A percentile compares a stretch with the other conserved stretches of the same genome.
Evolutionary conservation across 2,329 filamentous ascomycete genomes (phyloP).

Genomic region (Fusarium haematococcum): DNA sequence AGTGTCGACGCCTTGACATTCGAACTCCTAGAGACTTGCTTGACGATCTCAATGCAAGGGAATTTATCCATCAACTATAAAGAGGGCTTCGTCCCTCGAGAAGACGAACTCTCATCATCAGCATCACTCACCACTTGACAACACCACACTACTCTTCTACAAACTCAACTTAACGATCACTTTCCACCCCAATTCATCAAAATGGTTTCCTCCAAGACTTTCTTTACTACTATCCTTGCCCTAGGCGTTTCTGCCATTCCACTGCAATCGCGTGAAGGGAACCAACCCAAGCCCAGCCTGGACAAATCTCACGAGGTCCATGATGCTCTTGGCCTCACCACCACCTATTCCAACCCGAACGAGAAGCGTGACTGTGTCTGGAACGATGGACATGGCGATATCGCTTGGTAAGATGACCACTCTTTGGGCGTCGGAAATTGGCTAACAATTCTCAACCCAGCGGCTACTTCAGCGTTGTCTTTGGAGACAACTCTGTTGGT

Average conservation of each 20-base stretch:
- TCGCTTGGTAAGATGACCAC: not conserved
- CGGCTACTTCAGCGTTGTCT: slow-evolving; percentile 1
- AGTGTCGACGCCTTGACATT: rapidly evolving
- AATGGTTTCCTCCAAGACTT: not conserved
- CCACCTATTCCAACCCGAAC: not conserved
- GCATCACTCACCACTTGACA: not conserved
- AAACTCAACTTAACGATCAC: not conserved
- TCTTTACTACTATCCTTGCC: not conserved
- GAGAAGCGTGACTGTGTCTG: not conserved
- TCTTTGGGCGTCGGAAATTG: too few species aligned
- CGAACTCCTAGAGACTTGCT: not conserved
- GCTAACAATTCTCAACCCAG: not conserved
- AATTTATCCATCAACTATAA: not conserved
- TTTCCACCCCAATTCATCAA: not conserved
- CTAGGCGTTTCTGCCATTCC: not conserved
- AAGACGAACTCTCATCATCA: not conserved
- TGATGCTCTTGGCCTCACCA: not conserved
- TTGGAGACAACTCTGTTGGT: not conserved
- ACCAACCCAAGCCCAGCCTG: not conserved
- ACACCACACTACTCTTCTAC: not conserved
- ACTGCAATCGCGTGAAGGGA: not conserved
- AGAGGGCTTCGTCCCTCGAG: not conserved
- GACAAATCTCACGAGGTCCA: not conserved
- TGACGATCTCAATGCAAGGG: not conserved
- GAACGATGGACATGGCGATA: slow-evolving; percentile 3